These are phyloP conservation scores for Trichophyton simii DNA, from an alignment of 2,329 filamentous ascomycete species.

Conservation along the genomic window DNA sequence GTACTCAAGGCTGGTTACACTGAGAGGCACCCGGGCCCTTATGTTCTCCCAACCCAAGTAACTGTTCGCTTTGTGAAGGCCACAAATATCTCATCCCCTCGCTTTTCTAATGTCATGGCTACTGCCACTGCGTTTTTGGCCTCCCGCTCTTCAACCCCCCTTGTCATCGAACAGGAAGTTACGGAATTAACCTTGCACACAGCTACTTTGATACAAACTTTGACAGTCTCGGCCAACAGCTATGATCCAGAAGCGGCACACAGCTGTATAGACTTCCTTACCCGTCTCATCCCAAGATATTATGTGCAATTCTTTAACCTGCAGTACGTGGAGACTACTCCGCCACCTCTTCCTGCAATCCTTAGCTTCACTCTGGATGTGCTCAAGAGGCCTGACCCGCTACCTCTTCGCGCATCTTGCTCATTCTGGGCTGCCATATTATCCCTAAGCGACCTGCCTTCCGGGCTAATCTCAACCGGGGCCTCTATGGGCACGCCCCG, in stretches of 20 bases:
- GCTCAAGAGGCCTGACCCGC: conserved; percentile 30
- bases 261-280: conserved; percentile 35
- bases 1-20: conserved; percentile 36
- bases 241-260: conserved; percentile 34
- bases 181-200: conserved; percentile 29
- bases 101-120: conserved; percentile 28
- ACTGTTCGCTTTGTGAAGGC: conserved; percentile 32
- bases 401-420: conserved; percentile 36
- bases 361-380: conserved; percentile 31
- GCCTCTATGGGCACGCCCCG: conserved; percentile 11
- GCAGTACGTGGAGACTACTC: conserved; percentile 15
- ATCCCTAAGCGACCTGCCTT: conserved; percentile 20
- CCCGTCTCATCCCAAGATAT: conserved; percentile 32
- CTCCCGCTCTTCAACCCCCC: conserved; percentile 27
- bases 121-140: conserved; percentile 36
- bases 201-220: conserved; percentile 27
- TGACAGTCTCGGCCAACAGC: conserved; percentile 23
- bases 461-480: conserved; percentile 5
- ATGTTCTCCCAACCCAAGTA: conserved; percentile 31
- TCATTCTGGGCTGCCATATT: conserved; percentile 33
- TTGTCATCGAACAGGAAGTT: conserved; percentile 24
- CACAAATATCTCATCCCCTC: conserved; percentile 21
- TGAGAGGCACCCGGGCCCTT: conserved; percentile 29
- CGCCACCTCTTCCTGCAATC: conserved; percentile 23
- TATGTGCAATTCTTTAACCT: conserved; percentile 27